Percentiles rank a stretch among this genome's conserved stretches.
phyloP scores from a whole-genome alignment of 768 basidiomycete genomes.

The Serendipita sp. region DNA sequence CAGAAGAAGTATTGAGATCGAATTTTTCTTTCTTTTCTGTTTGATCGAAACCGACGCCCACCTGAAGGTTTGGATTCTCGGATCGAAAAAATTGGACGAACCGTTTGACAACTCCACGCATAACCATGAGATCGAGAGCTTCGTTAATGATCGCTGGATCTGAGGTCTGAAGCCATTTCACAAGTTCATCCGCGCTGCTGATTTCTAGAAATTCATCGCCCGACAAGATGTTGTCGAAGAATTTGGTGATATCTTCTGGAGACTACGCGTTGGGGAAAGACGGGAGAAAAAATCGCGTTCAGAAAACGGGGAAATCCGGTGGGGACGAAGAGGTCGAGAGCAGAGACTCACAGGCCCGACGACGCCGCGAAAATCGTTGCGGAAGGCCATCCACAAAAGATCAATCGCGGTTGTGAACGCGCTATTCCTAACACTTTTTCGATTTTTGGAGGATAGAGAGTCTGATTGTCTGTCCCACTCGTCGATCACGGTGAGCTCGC shows the following conservation, averaged over 20 bases:
- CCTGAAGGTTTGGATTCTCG: not conserved
- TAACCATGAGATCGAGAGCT: not conserved
- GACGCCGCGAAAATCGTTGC: no score
- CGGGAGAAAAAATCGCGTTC: no score
- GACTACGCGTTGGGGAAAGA: no score
- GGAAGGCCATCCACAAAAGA: no score
- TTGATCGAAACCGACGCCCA: not conserved
- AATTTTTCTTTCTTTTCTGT: not conserved
- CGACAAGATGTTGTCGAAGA: not conserved
- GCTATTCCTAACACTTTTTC: no score
- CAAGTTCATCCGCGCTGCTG: not conserved
- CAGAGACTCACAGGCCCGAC: no score
- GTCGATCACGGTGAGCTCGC: no score
- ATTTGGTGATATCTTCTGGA: not conserved
- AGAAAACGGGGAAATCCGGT: no score
- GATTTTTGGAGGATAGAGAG: no score
- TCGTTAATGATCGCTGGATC: not conserved
- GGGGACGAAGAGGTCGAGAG: no score
- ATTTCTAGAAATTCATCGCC: not conserved
- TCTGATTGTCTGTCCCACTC: no score
- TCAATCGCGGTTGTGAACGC: no score
- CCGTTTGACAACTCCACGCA: not conserved
- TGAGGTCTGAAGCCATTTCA: not conserved
- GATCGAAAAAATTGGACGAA: not conserved
- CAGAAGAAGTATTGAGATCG: not conserved